Percentiles rank a stretch among this genome's conserved stretches.
Conservation (phyloP, 352 stramenopile genomes). For the Pythium sukuiense region DNA sequence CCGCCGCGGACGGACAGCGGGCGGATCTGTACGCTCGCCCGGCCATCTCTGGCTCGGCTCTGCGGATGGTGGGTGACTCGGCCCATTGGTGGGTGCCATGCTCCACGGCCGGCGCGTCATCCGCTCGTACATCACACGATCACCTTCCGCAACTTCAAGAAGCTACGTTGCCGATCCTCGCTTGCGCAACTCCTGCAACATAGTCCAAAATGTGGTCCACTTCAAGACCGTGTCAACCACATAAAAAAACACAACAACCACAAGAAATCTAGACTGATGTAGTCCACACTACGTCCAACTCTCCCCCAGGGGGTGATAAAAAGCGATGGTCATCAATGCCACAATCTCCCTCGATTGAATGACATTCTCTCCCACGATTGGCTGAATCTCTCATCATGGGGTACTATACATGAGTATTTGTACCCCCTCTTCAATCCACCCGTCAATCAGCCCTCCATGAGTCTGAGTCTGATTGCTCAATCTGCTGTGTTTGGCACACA, state of each 20-base stretch:
- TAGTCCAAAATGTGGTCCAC: neutral
- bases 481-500: constrained; percentile 4
- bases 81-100: neutral
- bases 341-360: constrained; percentile 2
- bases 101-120: neutral
- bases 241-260: too few relatives aligned
- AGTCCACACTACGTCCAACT: neutral
- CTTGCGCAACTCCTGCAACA: constrained; percentile 6
- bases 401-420: constrained; percentile 9
- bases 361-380: constrained; percentile 9
- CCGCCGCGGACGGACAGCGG: too few relatives aligned
- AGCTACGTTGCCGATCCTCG: neutral
- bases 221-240: neutral
- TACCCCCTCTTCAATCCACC: constrained; percentile 3
- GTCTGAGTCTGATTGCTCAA: constrained; percentile 22
- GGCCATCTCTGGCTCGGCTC: neutral
- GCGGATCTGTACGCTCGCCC: neutral
- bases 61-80: neutral
- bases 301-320: neutral
- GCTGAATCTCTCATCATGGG: neutral
- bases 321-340: neutral
- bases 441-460: too few relatives aligned
- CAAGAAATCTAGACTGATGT: too few relatives aligned
- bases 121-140: neutral
- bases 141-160: neutral